These are phyloP conservation scores for Trypanosoma mega DNA, from an alignment of 208 protist species.

Conservation along the genomic window DNA sequence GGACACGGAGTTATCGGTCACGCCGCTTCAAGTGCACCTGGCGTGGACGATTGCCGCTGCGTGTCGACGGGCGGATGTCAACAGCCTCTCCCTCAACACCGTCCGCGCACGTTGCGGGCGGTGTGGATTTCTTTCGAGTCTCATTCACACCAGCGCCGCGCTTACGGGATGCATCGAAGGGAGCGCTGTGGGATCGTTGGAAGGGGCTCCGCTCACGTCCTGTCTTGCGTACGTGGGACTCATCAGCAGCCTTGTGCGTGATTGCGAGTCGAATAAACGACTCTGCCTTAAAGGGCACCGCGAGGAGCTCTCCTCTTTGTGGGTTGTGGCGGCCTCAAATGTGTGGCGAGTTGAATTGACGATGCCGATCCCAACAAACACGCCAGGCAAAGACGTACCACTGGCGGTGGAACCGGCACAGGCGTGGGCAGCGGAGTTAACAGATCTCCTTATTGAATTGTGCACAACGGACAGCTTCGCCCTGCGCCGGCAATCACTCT, in stretches of 20 bases:
- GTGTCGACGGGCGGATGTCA: slow-evolving; percentile 26
- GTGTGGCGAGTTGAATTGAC: slow-evolving; percentile 35
- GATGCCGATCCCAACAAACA: slow-evolving; percentile 35
- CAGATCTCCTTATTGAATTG: slow-evolving; percentile 70
- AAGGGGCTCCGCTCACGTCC: slow-evolving; percentile 25
- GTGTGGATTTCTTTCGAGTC: slow-evolving; percentile 28
- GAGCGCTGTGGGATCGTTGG: slow-evolving; percentile 16
- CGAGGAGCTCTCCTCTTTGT: slow-evolving; percentile 36
- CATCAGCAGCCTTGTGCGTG: slow-evolving; percentile 41
- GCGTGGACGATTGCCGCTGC: slow-evolving; percentile 29
- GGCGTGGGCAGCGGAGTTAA: slow-evolving; percentile 61
- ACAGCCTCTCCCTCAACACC: slow-evolving; percentile 4
- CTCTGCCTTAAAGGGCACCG: slow-evolving; percentile 34
- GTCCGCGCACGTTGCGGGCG: slow-evolving; percentile 9
- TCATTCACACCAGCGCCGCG: slow-evolving; percentile 17
- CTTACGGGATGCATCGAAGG: slow-evolving; percentile 13
- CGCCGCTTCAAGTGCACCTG: slow-evolving; percentile 34
- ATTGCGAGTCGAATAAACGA: slow-evolving; percentile 42
- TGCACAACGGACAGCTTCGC: slow-evolving; percentile 70
- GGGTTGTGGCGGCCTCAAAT: slow-evolving; percentile 37
- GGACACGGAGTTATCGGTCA: slow-evolving; percentile 2
- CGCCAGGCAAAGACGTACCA: slow-evolving; percentile 27
- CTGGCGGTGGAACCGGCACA: slow-evolving; percentile 37
- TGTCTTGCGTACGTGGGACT: slow-evolving; percentile 51
- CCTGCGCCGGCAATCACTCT: slow-evolving; percentile 35